A percentile compares a stretch with the other conserved stretches of the same genome.
Conservation (phyloP, 177 flowering plant genomes). For the Vitis hybrid region DNA sequence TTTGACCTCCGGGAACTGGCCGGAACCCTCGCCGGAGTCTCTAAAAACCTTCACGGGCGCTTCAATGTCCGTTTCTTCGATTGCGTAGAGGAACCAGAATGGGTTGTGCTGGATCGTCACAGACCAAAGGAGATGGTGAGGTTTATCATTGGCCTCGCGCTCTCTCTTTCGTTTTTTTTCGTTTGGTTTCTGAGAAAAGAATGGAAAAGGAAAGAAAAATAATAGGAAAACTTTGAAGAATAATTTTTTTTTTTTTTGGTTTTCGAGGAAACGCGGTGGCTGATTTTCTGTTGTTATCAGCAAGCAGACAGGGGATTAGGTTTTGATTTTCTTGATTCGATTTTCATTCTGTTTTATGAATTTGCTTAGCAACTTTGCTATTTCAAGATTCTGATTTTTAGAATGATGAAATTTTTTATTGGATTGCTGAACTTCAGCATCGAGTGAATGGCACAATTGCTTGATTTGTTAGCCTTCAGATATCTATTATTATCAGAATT, state of each 20-base stretch:
- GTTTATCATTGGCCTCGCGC: background rate
- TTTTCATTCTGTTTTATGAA: too few species aligned
- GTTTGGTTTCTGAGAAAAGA: conserved; percentile 4
- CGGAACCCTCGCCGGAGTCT: background rate
- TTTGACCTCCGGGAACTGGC: too few species aligned
- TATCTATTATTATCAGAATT: too few species aligned
- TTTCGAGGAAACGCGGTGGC: background rate
- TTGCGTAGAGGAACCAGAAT: conserved; percentile 8
- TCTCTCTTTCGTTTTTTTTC: background rate
- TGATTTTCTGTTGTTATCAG: too few species aligned
- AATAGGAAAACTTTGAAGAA: background rate
- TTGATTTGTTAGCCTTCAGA: too few species aligned
- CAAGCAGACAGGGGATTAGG: too few species aligned
- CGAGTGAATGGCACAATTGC: too few species aligned
- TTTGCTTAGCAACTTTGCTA: too few species aligned
- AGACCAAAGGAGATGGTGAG: conserved; percentile 42
- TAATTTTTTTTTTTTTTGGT: background rate
- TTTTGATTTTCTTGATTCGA: too few species aligned
- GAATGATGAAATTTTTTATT: too few species aligned
- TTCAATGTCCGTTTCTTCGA: background rate
- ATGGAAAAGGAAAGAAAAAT: background rate
- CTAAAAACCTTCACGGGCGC: background rate
- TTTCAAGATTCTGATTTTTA: too few species aligned
- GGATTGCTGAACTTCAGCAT: too few species aligned
- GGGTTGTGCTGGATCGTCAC: conserved; percentile 57